These are phyloP conservation scores for Taiozyma sp. DNA, from an alignment of 1,139 yeast genomes.

Conservation along the genomic window DNA sequence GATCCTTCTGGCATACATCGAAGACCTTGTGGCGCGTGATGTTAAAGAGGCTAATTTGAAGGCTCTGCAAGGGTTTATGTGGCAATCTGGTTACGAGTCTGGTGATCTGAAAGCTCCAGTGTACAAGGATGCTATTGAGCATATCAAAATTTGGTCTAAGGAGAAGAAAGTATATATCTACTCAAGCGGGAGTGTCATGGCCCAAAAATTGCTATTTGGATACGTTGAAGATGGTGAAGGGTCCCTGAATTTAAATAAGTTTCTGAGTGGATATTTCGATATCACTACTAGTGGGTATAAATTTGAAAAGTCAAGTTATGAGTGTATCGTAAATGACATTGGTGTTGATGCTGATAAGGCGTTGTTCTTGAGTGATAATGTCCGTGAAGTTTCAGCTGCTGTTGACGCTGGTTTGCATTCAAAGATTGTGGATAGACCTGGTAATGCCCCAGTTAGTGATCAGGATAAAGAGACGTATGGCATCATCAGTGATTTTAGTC, in stretches of 20 bases:
- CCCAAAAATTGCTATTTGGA: slow-evolving; percentile 73
- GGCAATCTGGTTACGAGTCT: slow-evolving; percentile 73
- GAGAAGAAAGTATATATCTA: slow-evolving; percentile 56
- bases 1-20: slow-evolving; percentile 41
- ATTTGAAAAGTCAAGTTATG: slow-evolving; percentile 52
- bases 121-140: slow-evolving; percentile 64
- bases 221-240: slow-evolving; percentile 42
- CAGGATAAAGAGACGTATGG: slow-evolving; percentile 8
- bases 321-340: slow-evolving; percentile 47
- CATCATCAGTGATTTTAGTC: slow-evolving; percentile 8
- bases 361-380: slow-evolving; percentile 74
- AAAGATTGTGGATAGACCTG: slow-evolving; percentile 64
- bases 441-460: slow-evolving; percentile 53
- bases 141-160: slow-evolving; percentile 37
- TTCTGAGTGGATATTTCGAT: slow-evolving; percentile 71
- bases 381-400: slow-evolving; percentile 70
- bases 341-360: slow-evolving; percentile 34
- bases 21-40: slow-evolving; percentile 56
- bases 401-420: slow-evolving; percentile 57
- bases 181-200: slow-evolving; percentile 88
- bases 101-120: slow-evolving; percentile 79
- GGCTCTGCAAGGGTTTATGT: slow-evolving; percentile 75
- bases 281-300: slow-evolving; percentile 82
- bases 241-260: slow-evolving; percentile 45
- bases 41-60: slow-evolving; percentile 77